These are phyloP conservation scores for Lachancea sp. DNA, from an alignment of 805 yeast genomes.

Conservation along the genomic window DNA sequence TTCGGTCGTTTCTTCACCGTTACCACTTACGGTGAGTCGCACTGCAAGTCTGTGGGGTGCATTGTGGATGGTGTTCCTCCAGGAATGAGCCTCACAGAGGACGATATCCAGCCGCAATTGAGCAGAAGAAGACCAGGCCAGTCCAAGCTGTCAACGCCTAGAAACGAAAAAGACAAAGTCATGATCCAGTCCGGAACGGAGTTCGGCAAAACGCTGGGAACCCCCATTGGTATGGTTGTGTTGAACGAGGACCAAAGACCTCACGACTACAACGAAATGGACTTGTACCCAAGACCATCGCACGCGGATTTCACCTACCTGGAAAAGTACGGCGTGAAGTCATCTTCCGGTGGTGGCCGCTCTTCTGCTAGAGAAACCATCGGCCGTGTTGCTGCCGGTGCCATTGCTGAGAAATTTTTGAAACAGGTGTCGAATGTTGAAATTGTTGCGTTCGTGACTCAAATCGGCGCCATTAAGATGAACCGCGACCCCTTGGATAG, in stretches of 20 bases:
- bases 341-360: slow-evolving; percentile 96
- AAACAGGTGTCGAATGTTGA: slow-evolving; percentile 73
- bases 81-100: slow-evolving; percentile 76
- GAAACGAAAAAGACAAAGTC: slow-evolving; percentile 91
- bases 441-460: slow-evolving; percentile 94
- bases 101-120: slow-evolving; percentile 90
- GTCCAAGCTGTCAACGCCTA: slow-evolving; percentile 83
- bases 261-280: slow-evolving; percentile 91
- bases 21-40: slow-evolving; percentile 97
- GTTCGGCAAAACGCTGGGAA: slow-evolving; percentile 82
- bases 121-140: slow-evolving; percentile 98
- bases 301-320: slow-evolving; percentile 96
- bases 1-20: slow-evolving; percentile 63
- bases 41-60: slow-evolving; percentile 95
- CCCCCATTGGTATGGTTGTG: slow-evolving; percentile 92
- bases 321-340: slow-evolving; percentile 85
- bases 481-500: slow-evolving; percentile 62
- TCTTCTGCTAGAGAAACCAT: slow-evolving; percentile 96
- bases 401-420: slow-evolving; percentile 91
- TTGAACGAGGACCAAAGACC: slow-evolving; percentile 96
- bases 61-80: slow-evolving; percentile 99
- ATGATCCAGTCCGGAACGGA: slow-evolving; percentile 94
- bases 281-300: slow-evolving; percentile 92
- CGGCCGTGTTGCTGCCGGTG: slow-evolving; percentile 98
- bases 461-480: slow-evolving; percentile 77